A percentile compares a stretch with the other conserved stretches of the same genome.
Conservation (phyloP, 345 rosid species). For the Linum tenue region DNA sequence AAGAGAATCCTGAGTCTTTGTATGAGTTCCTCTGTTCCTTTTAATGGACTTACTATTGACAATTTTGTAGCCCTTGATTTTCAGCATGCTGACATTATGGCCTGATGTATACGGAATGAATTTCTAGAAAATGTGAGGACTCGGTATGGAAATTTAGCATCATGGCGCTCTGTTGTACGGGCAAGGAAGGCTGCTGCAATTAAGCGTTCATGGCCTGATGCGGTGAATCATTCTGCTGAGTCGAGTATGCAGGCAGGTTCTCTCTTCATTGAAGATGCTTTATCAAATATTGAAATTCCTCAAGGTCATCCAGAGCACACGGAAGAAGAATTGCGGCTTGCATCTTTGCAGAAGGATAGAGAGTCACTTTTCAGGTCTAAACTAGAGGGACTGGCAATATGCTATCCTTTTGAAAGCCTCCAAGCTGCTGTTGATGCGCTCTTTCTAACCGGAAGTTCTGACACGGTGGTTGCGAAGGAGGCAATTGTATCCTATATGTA, state of each 20-base stretch:
- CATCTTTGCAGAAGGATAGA: slow-evolving; percentile 47
- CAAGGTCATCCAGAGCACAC: slow-evolving; percentile 32
- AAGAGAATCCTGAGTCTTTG: no score
- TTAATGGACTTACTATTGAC: not conserved
- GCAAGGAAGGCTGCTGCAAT: slow-evolving; percentile 82
- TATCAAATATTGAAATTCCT: slow-evolving; percentile 66
- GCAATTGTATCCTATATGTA: slow-evolving; percentile 78
- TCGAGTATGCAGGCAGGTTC: slow-evolving; percentile 53
- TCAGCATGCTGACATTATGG: slow-evolving; percentile 80
- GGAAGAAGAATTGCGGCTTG: slow-evolving; percentile 46
- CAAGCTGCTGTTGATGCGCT: slow-evolving; percentile 78
- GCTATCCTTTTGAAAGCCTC: slow-evolving; percentile 84
- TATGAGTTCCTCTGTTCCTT: no score
- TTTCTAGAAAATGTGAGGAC: slow-evolving; percentile 58
- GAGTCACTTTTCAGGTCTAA: slow-evolving; percentile 45
- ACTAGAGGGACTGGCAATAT: slow-evolving; percentile 60
- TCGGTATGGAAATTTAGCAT: slow-evolving; percentile 32
- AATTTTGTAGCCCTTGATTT: slow-evolving; percentile 8
- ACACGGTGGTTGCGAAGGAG: slow-evolving; percentile 86
- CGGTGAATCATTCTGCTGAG: slow-evolving; percentile 43
- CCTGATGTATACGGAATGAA: slow-evolving; percentile 72
- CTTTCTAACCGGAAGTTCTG: slow-evolving; percentile 75
- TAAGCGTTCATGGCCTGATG: slow-evolving; percentile 81
- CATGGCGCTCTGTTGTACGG: slow-evolving; percentile 51
- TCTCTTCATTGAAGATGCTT: slow-evolving; percentile 93